A percentile compares a stretch with the other conserved stretches of the same genome.
These are phyloP conservation scores for Nakazawaea wyomingensis DNA, from an alignment of 805 yeast species.

Conservation along the genomic window DNA sequence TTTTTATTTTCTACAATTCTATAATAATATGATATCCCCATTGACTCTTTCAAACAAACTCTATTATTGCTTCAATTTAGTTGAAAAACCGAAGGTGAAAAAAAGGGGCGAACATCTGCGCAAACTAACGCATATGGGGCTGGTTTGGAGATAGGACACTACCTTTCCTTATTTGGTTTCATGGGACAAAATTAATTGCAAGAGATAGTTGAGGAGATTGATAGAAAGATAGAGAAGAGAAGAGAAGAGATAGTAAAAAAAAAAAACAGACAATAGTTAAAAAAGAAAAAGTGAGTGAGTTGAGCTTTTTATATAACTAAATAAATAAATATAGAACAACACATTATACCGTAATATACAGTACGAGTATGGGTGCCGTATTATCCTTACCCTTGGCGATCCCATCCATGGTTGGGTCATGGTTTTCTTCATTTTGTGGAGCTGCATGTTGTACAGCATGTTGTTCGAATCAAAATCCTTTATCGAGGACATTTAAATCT, in stretches of 20 bases:
- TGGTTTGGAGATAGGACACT: too few relatives aligned
- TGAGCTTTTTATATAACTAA: background rate
- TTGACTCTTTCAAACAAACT: too few relatives aligned
- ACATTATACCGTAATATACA: too few relatives aligned
- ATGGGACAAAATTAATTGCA: background rate
- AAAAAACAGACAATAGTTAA: background rate
- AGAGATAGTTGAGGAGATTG: too few relatives aligned
- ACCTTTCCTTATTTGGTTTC: too few relatives aligned
- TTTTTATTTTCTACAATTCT: too few relatives aligned
- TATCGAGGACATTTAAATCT: slow-evolving; percentile 49
- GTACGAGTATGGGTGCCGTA: slow-evolving; percentile 51
- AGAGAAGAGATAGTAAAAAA: background rate
- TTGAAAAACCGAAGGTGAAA: too few relatives aligned
- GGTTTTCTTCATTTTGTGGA: slow-evolving; percentile 72
- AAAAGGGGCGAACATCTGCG: too few relatives aligned
- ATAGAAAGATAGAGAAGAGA: background rate
- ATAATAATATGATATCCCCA: too few relatives aligned
- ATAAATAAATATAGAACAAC: background rate
- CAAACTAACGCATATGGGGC: too few relatives aligned
- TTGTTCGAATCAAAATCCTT: slow-evolving; percentile 29
- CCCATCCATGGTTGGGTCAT: slow-evolving; percentile 50
- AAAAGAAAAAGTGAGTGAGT: background rate
- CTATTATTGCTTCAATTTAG: too few relatives aligned
- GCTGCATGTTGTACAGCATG: slow-evolving; percentile 74
- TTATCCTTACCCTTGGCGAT: slow-evolving; percentile 66